Conservation (phyloP, 2,329 filamentous ascomycete genomes). For the Colletotrichum spinosum region DNA sequence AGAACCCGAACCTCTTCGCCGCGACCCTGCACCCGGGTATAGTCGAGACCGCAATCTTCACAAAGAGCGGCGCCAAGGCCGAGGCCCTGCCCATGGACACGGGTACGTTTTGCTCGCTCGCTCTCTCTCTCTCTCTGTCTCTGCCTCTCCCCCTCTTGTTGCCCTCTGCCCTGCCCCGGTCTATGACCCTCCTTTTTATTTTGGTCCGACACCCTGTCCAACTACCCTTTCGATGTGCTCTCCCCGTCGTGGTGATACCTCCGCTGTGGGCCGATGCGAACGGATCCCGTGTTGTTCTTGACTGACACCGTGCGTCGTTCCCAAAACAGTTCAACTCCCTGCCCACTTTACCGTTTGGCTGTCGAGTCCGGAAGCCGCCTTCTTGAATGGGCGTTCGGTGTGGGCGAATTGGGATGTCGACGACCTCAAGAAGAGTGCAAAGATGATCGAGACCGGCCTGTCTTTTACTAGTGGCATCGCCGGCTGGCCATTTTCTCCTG, state of each 20-base stretch:
- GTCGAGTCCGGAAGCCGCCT: slow-evolving; percentile 56
- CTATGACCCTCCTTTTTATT: slow-evolving; percentile 5
- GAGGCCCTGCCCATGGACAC: slow-evolving; percentile 40
- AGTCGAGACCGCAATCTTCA: slow-evolving; percentile 41
- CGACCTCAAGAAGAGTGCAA: slow-evolving; percentile 52
- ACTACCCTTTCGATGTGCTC: too few relatives aligned
- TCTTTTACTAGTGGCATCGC: slow-evolving; percentile 29
- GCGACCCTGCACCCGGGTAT: slow-evolving; percentile 42
- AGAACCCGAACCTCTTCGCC: slow-evolving; percentile 41
- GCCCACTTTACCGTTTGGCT: slow-evolving; percentile 58
- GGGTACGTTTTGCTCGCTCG: slow-evolving; percentile 23
- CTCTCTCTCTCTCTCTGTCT: background rate
- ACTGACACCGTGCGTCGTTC: slow-evolving; percentile 16
- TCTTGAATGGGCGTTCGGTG: slow-evolving; percentile 58
- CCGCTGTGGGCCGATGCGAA: slow-evolving; percentile 5
- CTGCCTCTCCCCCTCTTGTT: background rate
- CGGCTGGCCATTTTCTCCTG: slow-evolving; percentile 25
- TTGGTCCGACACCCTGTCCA: too few relatives aligned
- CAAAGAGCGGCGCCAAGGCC: slow-evolving; percentile 39
- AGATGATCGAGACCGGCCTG: slow-evolving; percentile 17
- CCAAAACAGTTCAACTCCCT: slow-evolving; percentile 47
- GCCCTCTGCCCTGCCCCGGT: background rate
- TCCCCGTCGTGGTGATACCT: background rate
- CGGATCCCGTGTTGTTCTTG: slow-evolving; percentile 1
- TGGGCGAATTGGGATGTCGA: slow-evolving; percentile 65